Evolutionary conservation across 2,329 filamentous ascomycete genomes (phyloP).

Genomic region (Fusarium sp.): DNA sequence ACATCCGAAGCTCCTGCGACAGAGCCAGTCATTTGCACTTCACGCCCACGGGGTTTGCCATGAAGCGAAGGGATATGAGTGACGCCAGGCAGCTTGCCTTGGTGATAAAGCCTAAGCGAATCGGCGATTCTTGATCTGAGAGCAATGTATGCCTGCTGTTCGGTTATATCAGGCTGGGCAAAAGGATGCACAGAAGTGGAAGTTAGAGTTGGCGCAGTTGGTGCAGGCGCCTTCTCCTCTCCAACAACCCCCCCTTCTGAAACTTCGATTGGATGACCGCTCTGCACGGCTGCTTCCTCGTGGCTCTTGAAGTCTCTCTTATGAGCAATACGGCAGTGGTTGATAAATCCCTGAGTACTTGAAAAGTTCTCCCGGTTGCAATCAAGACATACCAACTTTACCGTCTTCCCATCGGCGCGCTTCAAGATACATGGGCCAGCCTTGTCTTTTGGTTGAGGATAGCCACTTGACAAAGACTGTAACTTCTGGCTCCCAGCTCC

Average conservation of each 20-base stretch:
- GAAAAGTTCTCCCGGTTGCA: constrained; percentile 92
- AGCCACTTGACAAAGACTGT: constrained; percentile 75
- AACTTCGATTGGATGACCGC: constrained; percentile 80
- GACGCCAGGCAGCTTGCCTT: constrained; percentile 61
- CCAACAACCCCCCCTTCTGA: constrained; percentile 31
- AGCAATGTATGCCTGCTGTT: constrained; percentile 61
- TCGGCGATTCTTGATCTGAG: constrained; percentile 63
- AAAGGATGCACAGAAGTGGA: constrained; percentile 47
- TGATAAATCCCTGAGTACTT: constrained; percentile 98
- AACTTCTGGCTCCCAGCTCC: constrained; percentile 68
- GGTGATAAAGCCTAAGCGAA: constrained; percentile 61
- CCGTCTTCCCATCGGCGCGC: constrained; percentile 83
- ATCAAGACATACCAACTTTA: constrained; percentile 90
- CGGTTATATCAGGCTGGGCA: constrained; percentile 57
- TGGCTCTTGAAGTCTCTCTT: constrained; percentile 94
- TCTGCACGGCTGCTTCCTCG: constrained; percentile 89
- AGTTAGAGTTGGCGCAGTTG: constrained; percentile 14
- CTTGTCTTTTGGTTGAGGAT: constrained; percentile 80
- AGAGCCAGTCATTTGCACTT: constrained; percentile 24
- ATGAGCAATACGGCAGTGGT: constrained; percentile 97
- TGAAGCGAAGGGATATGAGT: constrained; percentile 53
- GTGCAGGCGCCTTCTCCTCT: constrained; percentile 40
- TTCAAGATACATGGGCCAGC: constrained; percentile 85
- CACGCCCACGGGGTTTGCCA: neutral
- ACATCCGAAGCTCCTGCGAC: constrained; percentile 67